These are phyloP conservation scores for Starmerella cellae DNA, from an alignment of 805 yeast genomes.

Conservation along the genomic window DNA sequence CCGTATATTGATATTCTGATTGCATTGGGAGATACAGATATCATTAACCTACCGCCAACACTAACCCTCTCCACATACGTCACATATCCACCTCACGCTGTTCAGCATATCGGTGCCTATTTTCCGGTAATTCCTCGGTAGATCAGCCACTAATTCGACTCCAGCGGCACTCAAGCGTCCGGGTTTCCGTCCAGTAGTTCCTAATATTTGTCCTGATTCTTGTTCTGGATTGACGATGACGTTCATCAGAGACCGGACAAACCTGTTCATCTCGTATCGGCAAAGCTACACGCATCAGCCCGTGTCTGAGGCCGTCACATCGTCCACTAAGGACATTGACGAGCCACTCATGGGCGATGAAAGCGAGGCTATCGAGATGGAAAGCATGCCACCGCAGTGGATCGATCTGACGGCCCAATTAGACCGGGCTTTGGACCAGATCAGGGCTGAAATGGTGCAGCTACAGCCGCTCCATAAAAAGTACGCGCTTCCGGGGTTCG, in stretches of 20 bases:
- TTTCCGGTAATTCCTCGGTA: too few species aligned
- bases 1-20: too few species aligned
- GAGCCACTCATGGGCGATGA: slow-evolving; percentile 40
- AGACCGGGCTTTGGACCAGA: slow-evolving; percentile 44
- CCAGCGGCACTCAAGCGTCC: too few species aligned
- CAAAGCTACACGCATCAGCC: slow-evolving; percentile 70
- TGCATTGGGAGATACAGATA: too few species aligned
- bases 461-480: slow-evolving; percentile 63
- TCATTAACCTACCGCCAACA: too few species aligned
- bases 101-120: too few species aligned
- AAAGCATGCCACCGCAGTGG: slow-evolving; percentile 62
- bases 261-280: slow-evolving; percentile 73
- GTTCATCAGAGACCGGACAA: slow-evolving; percentile 90
- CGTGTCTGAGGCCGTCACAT: slow-evolving; percentile 1
- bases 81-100: too few species aligned
- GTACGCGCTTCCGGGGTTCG: slow-evolving; percentile 75
- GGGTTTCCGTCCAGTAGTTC: too few species aligned
- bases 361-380: slow-evolving; percentile 39
- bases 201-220: too few species aligned
- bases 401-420: slow-evolving; percentile 60
- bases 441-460: slow-evolving; percentile 42
- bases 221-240: slow-evolving; percentile 25
- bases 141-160: too few species aligned
- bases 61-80: too few species aligned
- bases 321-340: slow-evolving; percentile 30